A percentile compares a stretch with the other conserved stretches of the same genome.
Evolutionary conservation across 352 stramenopile genomes (phyloP).

Genomic region (Pythium rhizo-oryzae): DNA sequence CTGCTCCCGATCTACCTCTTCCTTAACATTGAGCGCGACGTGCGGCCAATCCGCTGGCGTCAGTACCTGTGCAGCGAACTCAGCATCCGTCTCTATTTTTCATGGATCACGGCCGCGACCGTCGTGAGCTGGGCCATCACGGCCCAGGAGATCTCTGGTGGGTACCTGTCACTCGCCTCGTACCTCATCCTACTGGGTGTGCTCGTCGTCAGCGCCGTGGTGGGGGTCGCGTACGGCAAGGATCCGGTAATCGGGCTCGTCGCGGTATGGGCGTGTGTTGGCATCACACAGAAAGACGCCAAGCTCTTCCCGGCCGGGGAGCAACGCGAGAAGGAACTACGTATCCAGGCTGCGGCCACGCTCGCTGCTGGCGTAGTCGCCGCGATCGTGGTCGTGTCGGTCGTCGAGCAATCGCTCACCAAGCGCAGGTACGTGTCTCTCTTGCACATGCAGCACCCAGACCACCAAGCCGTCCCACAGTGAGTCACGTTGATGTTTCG

Average conservation of each 20-base stretch:
- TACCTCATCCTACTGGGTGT: constrained; percentile 53
- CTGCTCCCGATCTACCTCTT: constrained; percentile 71
- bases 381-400: constrained; percentile 19
- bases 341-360: constrained; percentile 45
- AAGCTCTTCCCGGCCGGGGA: constrained; percentile 24
- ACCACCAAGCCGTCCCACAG: constrained; percentile 33
- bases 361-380: constrained; percentile 32
- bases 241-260: constrained; percentile 63
- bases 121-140: constrained; percentile 62
- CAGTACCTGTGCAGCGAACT: constrained; percentile 67
- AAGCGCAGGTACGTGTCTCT: constrained; percentile 28
- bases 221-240: constrained; percentile 48
- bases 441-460: constrained; percentile 22
- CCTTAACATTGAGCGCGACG: constrained; percentile 48
- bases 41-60: constrained; percentile 50
- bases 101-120: constrained; percentile 57
- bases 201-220: constrained; percentile 44
- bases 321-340: constrained; percentile 34
- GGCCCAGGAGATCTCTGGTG: constrained; percentile 41
- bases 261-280: constrained; percentile 50
- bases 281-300: constrained; percentile 47
- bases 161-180: constrained; percentile 39
- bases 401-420: constrained; percentile 7
- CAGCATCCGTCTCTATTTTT: constrained; percentile 64
- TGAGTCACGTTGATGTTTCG: constrained; percentile 11